Evolutionary conservation across 306 rosid species (phyloP), one percentile per base, ranked within the genome.

Genomic region (Sphenostylis stenocarpa): DNA sequence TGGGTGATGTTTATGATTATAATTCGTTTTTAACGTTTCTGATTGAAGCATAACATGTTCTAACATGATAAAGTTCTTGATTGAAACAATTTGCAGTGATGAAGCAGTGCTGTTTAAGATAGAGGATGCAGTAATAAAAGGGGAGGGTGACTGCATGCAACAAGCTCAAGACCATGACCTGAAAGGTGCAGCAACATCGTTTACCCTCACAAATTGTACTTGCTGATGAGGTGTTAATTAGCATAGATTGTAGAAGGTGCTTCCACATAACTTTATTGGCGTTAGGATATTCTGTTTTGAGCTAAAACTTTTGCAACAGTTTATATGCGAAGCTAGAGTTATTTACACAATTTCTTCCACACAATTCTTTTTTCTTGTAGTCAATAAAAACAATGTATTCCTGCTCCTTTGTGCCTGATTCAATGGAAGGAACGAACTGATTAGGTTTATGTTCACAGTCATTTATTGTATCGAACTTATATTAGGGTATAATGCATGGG

Each of bases 131-230:
- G 49, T 77, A 12, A 79, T 85, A 45, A 87, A 85, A 77, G 90
- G 76, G 65, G 91, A 88, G 28, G 62, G 53, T 52, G 83, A 70
- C 0, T 81, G 77, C 91, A 83, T 82, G 15, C 86, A 83, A 23
- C 83, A 86, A 48, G 70, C 55, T 70, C 87, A 86, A 68, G 91
- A 92, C n/a, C 90, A 86, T 75, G 92, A 88, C 73, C 78, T 89
- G 43, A 87, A 86, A 85, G 89, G 96, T 52, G 94, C 91, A 52
- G 91, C 88, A 70, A 86, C 87, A 75, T 77, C 87, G 77, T 88
- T 92, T 68, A 81, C 86, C 39, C 91, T 90, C 79, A 85, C 91
- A 86, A 83, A 87, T 57, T 88, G 84, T 77, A 84, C 68, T 39
- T 81, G 82, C 65, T 85, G 81, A 76, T 52, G 7, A 82, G 17